Base-by-base conservation (phyloP, 192 early-diverging fungal species). In the Backusella mclennaniae region DNA sequence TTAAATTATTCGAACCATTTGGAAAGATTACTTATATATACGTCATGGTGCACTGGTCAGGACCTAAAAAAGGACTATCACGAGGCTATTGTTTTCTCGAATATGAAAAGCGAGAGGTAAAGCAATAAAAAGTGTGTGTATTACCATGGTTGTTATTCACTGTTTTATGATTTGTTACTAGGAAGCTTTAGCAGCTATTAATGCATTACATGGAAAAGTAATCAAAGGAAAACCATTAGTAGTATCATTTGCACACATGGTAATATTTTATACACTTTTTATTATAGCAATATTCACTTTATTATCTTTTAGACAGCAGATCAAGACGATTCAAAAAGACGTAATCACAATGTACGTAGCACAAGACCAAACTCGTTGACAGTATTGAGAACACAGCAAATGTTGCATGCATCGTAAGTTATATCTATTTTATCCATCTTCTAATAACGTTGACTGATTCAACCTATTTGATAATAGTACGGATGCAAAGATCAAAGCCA, bases 51-150 rank as follows among this genome's bases (percentile, higher is more conserved):
- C 90, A 94, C 72, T 84, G 84, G 66, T 77, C 80, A 76, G 92
- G 92, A 12, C 89, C 92, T 14, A 86, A 85, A 59, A 85, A 86
- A 36, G 92, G 92, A 2, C 81, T 90, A 39, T 90, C 92, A 4
- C 77, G 90, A 52, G 92, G 92, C 8, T 94, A 90, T 75, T 92
- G 90, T 67, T 94, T 94, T 74, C 67, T 94, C 2, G 91, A 92
- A 66, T 92, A 87, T 77, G 83, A 68, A 49, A 73, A 69, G 6
- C 83, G 81, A 71, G 79, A 86, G 81, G 87, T 88, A 70, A 71
- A 56, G 12, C 38, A 19, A 44, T 7, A n/a, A 35, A 38, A 9
- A 23, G 0, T 17, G 8, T 12, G 36, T 29, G 21, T 38, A 39
- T 70, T 70, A 12, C 36, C 21, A 39, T 26, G 23, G 4, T 36